A percentile compares a stretch with the other conserved stretches of the same genome.
These are phyloP conservation scores for Rhododendron ferrugineum DNA, from an alignment of 148 eudicot species.

Conservation along the genomic window DNA sequence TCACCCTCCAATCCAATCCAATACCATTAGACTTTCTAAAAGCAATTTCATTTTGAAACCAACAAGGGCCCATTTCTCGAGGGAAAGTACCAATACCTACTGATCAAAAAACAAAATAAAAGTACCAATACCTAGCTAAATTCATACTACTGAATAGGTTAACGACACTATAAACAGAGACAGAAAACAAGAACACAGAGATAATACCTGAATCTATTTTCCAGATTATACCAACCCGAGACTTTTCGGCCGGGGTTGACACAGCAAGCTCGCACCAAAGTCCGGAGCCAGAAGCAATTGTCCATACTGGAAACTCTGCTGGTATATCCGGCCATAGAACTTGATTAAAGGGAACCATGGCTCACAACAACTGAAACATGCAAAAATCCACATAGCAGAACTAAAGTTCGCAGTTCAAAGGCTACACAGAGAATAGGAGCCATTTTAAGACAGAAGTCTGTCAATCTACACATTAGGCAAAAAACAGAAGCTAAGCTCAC, in stretches of 20 bases:
- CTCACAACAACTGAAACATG: background rate
- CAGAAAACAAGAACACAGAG: background rate
- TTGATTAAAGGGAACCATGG: background rate
- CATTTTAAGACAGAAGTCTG: background rate
- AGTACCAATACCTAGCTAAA: background rate
- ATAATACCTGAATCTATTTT: background rate
- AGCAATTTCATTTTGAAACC: background rate
- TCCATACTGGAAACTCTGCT: background rate
- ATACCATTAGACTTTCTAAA: background rate
- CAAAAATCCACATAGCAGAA: background rate
- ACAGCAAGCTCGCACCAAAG: background rate
- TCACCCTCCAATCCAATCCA: background rate
- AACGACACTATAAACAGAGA: background rate
- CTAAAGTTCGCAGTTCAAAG: background rate
- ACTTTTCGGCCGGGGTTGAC: background rate
- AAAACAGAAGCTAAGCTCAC: background rate
- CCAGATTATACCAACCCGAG: background rate
- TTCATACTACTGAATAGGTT: background rate
- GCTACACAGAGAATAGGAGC: background rate
- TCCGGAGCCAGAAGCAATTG: background rate
- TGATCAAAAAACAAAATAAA: no score
- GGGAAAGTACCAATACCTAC: no score
- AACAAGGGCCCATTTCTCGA: background rate
- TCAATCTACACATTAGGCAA: background rate
- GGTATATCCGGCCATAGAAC: background rate